Conservation (phyloP, 139 green algal species). For the Spirogloea muscicola region DNA sequence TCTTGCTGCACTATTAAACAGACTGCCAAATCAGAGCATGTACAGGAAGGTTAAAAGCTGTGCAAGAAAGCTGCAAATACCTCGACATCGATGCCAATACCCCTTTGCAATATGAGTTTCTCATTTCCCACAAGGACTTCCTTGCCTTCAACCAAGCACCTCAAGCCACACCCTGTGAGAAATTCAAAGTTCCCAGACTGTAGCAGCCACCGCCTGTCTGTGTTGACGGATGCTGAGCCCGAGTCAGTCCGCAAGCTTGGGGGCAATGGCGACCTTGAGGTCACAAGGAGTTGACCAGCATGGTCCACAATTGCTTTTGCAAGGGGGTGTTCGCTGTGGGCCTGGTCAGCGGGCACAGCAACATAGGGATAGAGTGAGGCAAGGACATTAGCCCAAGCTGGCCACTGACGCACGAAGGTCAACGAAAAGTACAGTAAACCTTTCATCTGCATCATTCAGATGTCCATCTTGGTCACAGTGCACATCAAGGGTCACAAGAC, state of each 20-base stretch:
- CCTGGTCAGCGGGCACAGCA: constrained; percentile 8
- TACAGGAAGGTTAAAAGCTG: too few species aligned
- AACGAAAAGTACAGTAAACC: constrained; percentile 5
- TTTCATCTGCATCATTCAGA: too few species aligned
- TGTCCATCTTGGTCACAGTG: too few species aligned
- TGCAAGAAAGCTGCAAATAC: too few species aligned
- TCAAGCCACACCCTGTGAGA: constrained; percentile 37
- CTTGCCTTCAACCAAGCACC: constrained; percentile 26
- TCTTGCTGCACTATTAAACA: too few species aligned
- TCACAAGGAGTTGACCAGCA: too few species aligned
- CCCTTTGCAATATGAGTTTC: constrained; percentile 31
- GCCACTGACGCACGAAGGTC: neutral
- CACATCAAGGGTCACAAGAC: too few species aligned
- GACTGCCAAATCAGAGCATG: too few species aligned
- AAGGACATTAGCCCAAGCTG: neutral
- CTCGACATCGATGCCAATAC: constrained; percentile 7
- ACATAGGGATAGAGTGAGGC: neutral
- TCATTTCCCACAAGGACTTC: constrained; percentile 44
- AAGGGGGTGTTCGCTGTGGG: constrained; percentile 82
- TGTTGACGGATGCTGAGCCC: too few species aligned
- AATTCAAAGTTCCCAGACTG: constrained; percentile 30
- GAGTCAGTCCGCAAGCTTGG: too few species aligned
- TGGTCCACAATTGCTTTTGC: constrained; percentile 68
- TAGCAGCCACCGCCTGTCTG: constrained; percentile 28
- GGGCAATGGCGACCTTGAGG: too few species aligned